A percentile compares a stretch with the other conserved stretches of the same genome.
Evolutionary conservation across 805 yeast genomes (phyloP).

Genomic region (Sugiyamaella boreocaroliniensis): DNA sequence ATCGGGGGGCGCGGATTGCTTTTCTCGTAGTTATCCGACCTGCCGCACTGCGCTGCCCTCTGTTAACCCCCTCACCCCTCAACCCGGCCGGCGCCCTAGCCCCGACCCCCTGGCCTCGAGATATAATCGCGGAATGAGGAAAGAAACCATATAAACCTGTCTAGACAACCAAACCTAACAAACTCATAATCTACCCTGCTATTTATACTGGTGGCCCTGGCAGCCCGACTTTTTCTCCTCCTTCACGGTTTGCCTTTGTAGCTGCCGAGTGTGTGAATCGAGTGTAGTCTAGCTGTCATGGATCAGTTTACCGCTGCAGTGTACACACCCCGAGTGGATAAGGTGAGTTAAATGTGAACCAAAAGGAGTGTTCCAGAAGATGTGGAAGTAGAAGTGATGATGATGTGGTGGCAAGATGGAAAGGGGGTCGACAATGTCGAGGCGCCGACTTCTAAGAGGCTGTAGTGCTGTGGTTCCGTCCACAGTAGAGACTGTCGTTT

Average conservation of each 20-base stretch:
- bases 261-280: not conserved
- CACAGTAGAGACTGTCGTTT: no score
- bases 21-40: not conserved
- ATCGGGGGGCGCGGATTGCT: not conserved
- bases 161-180: not conserved
- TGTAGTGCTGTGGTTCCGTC: no score
- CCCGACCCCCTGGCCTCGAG: not conserved
- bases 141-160: not conserved
- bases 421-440: no score
- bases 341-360: no score
- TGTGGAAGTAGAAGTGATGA: no score
- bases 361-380: no score
- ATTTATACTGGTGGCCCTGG: not conserved
- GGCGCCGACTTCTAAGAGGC: no score
- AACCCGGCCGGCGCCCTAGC: not conserved
- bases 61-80: not conserved
- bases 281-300: no score
- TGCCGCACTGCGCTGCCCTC: not conserved
- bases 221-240: not conserved
- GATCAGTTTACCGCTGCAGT: no score
- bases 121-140: not conserved
- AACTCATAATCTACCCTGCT: not conserved
- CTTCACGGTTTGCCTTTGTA: not conserved
- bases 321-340: no score
- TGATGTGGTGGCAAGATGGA: no score